Evolutionary conservation across 2,329 filamentous ascomycete species (phyloP), one percentile per base, ranked within the genome.

Genomic region (Dothideomycetes sp.): DNA sequence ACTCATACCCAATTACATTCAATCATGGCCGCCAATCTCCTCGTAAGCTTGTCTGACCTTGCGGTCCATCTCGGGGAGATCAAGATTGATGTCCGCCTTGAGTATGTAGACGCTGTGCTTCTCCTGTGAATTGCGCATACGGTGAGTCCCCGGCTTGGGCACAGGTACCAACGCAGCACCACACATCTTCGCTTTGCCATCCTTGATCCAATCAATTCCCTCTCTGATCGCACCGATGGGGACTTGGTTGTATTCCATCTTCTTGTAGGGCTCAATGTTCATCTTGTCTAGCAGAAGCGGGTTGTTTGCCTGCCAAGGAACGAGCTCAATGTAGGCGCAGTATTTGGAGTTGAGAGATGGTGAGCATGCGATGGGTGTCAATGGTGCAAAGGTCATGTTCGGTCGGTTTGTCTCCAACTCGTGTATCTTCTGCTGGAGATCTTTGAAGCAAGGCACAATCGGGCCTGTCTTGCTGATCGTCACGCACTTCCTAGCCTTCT

Each of bases 221-320:
- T 35, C 14, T 16, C 9, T 12, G 33, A 35, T 35, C n/a, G 33
- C 33, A 10, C 33, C 33, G n/a, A 35, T 35, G 17, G 33, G 33
- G 19, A 35, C 33, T 9, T 16, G 5, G 33, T 19, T 19, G 33
- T 19, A 17, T 11, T 14, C 19, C 33, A 35, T 35, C 5, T 9
- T n/a, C 3, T 16, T 18, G 33, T 35, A 35, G 10, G 12, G 31
- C n/a, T 3, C 8, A 14, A 17, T 33, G 14, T 33, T 17, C 31
- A 33, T 33, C 3, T 33, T 33, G 8, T 33, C 8, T 8, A 33
- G 14, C 16, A 10, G 8, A 8, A 8, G 8, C 9, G 8, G 8
- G 31, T 33, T 14, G 3, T 15, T 33, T 9, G 8, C 31, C 22
- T 27, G 22, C 22, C 36, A 37, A 22, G 36, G 36, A 3, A 15